Percentiles rank a stretch among this genome's conserved stretches.
Evolutionary conservation across 495 filamentous ascomycete genomes (phyloP).

Genomic region (Friedmanniomyces simplex): DNA sequence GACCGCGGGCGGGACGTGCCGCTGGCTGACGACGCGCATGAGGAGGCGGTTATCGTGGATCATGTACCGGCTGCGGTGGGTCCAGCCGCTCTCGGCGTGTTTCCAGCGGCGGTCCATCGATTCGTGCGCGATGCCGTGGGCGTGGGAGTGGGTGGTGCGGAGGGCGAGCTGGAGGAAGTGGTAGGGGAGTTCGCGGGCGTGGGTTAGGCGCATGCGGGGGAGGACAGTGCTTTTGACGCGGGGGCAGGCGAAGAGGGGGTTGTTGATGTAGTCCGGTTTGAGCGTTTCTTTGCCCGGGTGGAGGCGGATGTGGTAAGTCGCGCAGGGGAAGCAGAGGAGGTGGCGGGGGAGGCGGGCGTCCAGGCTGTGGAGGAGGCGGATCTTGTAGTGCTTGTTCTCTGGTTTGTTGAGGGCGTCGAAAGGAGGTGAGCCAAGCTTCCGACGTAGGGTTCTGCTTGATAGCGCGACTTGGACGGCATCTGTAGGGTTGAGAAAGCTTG

Average conservation of each 20-base stretch:
- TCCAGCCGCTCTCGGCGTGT: conserved; percentile 37
- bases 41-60: conserved; percentile 43
- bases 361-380: conserved; percentile 39
- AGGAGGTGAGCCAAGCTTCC: conserved; percentile 32
- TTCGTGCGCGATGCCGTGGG: conserved; percentile 37
- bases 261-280: conserved; percentile 37
- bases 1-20: conserved; percentile 33
- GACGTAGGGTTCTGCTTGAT: conserved; percentile 37
- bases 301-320: conserved; percentile 40
- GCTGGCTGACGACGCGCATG: conserved; percentile 40
- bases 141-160: conserved; percentile 34
- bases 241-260: conserved; percentile 45
- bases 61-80: conserved; percentile 39
- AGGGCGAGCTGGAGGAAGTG: conserved; percentile 44
- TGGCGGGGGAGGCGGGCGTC: conserved; percentile 40
- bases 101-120: conserved; percentile 41
- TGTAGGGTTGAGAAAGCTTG: conserved; percentile 33
- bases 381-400: conserved; percentile 33
- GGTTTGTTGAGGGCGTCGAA: conserved; percentile 31
- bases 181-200: conserved; percentile 42
- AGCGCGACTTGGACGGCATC: conserved; percentile 41
- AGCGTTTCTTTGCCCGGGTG: conserved; percentile 41
- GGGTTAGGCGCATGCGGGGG: conserved; percentile 42
- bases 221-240: conserved; percentile 34
- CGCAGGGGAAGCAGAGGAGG: conserved; percentile 49